Percentiles rank a stretch among this genome's conserved stretches.
phyloP scores from a whole-genome alignment of 805 yeast genomes.

The Metschnikowia orientalis region DNA sequence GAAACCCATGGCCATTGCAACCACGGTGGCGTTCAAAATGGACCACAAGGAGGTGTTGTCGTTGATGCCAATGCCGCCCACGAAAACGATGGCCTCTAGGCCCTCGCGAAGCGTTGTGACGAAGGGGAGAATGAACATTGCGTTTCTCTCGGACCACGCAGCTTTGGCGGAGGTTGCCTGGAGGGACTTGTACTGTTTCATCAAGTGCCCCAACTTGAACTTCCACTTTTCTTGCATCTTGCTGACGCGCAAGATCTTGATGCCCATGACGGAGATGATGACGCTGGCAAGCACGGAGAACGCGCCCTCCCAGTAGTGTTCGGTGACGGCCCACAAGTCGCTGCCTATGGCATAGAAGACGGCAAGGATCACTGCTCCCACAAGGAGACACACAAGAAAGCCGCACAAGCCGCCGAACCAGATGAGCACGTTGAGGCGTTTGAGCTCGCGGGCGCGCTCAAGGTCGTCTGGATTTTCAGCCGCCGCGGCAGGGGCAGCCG shows the following conservation, averaged over 20 bases:
- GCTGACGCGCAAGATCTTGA: constrained; percentile 40
- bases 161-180: constrained; percentile 15
- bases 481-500: no score
- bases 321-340: constrained; percentile 43
- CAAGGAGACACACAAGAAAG: constrained; percentile 32
- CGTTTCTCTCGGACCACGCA: constrained; percentile 50
- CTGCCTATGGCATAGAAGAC: constrained; percentile 40
- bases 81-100: constrained; percentile 83
- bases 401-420: constrained; percentile 45
- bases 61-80: constrained; percentile 85
- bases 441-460: constrained; percentile 13
- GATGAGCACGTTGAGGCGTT: constrained; percentile 31
- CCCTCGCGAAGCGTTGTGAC: constrained; percentile 88
- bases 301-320: constrained; percentile 46
- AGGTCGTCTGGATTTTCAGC: not conserved
- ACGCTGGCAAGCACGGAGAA: constrained; percentile 43
- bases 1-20: constrained; percentile 58
- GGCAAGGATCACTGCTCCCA: constrained; percentile 37
- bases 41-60: constrained; percentile 53
- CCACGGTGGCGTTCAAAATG: constrained; percentile 57
- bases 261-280: constrained; percentile 44
- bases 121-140: constrained; percentile 74
- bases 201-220: constrained; percentile 29
- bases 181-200: constrained; percentile 23
- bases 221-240: constrained; percentile 45